phyloP scores from a whole-genome alignment of 768 basidiomycete genomes.

The Suillus sp. region DNA sequence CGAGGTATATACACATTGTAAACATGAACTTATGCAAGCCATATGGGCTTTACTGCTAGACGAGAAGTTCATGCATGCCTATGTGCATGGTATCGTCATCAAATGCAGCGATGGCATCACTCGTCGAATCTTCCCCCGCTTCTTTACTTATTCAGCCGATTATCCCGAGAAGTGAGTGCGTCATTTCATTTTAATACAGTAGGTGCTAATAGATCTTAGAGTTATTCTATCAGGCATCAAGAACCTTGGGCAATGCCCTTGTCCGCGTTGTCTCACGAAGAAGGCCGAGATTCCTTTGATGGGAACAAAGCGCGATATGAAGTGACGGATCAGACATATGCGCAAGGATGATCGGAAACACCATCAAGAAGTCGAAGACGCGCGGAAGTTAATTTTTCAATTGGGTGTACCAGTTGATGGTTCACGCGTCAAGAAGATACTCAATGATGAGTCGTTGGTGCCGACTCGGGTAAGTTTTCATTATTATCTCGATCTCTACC shows the following conservation, averaged over 20 bases:
- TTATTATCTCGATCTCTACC: not conserved
- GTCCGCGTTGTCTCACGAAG: constrained; percentile 20
- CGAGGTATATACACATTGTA: no score
- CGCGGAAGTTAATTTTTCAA: no score
- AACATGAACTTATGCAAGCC: no score
- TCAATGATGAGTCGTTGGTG: not conserved
- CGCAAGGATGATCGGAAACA: constrained; percentile 3
- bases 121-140: not conserved
- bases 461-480: not conserved
- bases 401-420: no score
- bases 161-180: not conserved
- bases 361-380: not conserved
- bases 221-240: constrained; percentile 26
- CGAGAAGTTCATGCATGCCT: no score
- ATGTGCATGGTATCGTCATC: no score
- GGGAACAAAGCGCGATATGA: constrained; percentile 15
- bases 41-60: no score
- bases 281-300: constrained; percentile 11
- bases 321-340: not conserved
- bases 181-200: not conserved
- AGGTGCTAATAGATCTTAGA: not conserved
- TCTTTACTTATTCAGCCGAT: not conserved
- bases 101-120: not conserved
- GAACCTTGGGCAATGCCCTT: constrained; percentile 23
- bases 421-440: not conserved